phyloP scores from a whole-genome alignment of 2,329 filamentous ascomycete species.

The Colletotrichum plurivorum region DNA sequence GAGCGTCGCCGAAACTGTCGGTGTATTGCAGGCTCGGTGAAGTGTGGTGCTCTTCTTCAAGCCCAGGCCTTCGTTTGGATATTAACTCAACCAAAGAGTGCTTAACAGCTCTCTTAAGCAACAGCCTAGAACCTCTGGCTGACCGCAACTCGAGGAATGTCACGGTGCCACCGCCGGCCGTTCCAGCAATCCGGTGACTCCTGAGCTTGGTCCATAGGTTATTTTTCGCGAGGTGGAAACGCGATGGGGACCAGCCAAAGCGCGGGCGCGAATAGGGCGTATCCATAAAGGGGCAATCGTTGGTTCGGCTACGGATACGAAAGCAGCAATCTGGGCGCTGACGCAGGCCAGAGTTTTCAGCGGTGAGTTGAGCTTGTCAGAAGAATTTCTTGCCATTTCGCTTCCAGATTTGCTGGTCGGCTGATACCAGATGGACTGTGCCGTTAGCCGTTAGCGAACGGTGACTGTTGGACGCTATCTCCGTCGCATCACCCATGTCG shows the following conservation, averaged over 20 bases:
- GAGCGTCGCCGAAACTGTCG: constrained; percentile 18
- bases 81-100: too few relatives aligned
- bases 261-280: not conserved
- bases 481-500: too few relatives aligned
- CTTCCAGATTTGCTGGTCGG: not conserved
- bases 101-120: too few relatives aligned
- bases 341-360: not conserved
- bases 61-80: too few relatives aligned
- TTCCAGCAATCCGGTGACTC: constrained; percentile 9
- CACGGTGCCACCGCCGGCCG: not conserved
- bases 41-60: not conserved
- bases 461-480: too few relatives aligned
- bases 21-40: not conserved
- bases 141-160: not conserved
- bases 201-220: constrained; percentile 34
- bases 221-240: constrained; percentile 32
- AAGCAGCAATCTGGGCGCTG: not conserved
- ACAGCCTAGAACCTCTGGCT: too few relatives aligned
- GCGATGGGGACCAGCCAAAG: constrained; percentile 18
- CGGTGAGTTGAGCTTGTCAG: not conserved
- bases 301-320: constrained; percentile 10
- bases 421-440: too few relatives aligned
- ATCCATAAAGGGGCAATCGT: not conserved
- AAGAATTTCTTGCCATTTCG: too few relatives aligned
- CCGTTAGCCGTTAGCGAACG: too few relatives aligned